Conservation (phyloP, 768 basidiomycete genomes). For the Pholiota microspora region DNA sequence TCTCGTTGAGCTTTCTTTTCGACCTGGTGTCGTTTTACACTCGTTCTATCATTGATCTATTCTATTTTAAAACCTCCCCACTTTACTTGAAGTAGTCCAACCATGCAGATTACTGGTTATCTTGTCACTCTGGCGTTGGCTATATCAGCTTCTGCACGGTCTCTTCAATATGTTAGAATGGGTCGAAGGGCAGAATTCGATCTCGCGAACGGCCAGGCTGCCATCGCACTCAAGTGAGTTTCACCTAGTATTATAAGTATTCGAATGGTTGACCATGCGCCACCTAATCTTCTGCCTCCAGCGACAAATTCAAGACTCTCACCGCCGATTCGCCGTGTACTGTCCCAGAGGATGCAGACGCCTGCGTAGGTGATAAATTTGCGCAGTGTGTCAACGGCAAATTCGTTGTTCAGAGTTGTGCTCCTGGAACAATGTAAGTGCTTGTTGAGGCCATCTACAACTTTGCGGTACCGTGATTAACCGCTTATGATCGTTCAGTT, state of each 20-base stretch:
- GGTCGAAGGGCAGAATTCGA: slow-evolving; percentile 31
- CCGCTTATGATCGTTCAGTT: slow-evolving; percentile 25
- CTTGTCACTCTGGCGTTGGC: slow-evolving; percentile 34
- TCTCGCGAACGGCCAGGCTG: slow-evolving; percentile 40
- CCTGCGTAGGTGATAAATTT: slow-evolving; percentile 48
- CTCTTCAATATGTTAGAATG: slow-evolving; percentile 19
- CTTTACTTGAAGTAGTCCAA: slow-evolving; percentile 10
- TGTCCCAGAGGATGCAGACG: slow-evolving; percentile 40
- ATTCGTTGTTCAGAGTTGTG: slow-evolving; percentile 35
- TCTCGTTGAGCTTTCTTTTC: slow-evolving; percentile 1
- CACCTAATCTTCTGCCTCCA: slow-evolving; percentile 9
- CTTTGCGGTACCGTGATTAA: background rate
- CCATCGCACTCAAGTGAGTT: slow-evolving; percentile 40
- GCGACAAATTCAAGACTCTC: slow-evolving; percentile 33
- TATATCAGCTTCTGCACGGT: slow-evolving; percentile 32
- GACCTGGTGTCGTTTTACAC: slow-evolving; percentile 17
- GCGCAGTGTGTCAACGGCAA: slow-evolving; percentile 56
- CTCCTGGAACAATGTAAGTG: slow-evolving; percentile 34
- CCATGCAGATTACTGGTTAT: slow-evolving; percentile 33
- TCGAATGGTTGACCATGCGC: background rate
- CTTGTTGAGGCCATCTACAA: background rate
- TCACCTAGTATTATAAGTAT: background rate
- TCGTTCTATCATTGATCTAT: slow-evolving; percentile 2
- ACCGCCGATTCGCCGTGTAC: slow-evolving; percentile 33
- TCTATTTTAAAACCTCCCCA: slow-evolving; percentile 3